Conservation (phyloP, 2,329 filamentous ascomycete species). For the Phoma herbarum region DNA sequence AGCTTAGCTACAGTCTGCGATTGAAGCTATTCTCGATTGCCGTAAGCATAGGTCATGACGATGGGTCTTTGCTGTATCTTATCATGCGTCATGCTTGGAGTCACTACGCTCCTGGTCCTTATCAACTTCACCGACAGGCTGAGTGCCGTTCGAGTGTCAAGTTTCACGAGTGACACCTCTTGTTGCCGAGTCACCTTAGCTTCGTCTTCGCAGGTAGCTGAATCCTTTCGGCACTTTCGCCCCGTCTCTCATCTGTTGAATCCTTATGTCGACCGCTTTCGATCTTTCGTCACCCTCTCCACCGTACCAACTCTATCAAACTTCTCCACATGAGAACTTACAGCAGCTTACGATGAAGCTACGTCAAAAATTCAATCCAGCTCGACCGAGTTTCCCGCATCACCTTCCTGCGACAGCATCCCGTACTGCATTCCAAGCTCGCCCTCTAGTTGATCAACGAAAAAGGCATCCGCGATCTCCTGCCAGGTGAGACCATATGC, state of each 20-base stretch:
- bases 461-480: not conserved
- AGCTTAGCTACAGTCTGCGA: not conserved
- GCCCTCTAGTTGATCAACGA: not conserved
- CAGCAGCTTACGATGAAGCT: too few relatives aligned
- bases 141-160: not conserved
- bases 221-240: conserved; percentile 3
- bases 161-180: not conserved
- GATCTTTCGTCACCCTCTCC: not conserved
- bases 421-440: not conserved
- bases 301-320: not conserved
- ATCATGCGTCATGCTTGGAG: too few relatives aligned
- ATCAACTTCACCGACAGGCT: not conserved
- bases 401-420: not conserved
- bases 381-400: not conserved
- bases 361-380: too few relatives aligned
- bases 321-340: too few relatives aligned
- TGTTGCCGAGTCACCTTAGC: not conserved
- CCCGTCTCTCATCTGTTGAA: not conserved
- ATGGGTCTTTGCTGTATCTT: not conserved
- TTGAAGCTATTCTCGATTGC: not conserved
- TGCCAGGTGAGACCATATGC: not conserved
- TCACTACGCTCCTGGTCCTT: not conserved
- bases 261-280: not conserved
- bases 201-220: not conserved
- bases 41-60: not conserved